These are phyloP conservation scores for Platanus orientalis DNA, from an alignment of 164 flowering plant species.

Conservation along the genomic window DNA sequence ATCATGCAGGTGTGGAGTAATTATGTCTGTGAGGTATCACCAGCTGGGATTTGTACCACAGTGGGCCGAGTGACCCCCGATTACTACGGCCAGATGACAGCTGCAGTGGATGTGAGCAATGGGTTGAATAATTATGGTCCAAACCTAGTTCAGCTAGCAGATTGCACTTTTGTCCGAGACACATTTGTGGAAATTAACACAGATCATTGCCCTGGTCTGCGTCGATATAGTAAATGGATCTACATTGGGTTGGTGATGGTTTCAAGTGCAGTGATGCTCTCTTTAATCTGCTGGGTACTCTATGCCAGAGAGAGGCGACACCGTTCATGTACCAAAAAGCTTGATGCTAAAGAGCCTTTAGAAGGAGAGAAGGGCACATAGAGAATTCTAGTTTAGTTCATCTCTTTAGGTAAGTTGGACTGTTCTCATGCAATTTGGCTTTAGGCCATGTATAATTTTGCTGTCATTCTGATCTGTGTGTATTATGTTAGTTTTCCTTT, in stretches of 20 bases:
- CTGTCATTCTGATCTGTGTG: too few species aligned
- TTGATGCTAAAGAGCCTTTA: background rate
- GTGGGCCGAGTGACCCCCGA: slow-evolving; percentile 68
- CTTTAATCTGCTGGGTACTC: slow-evolving; percentile 79
- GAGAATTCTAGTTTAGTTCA: background rate
- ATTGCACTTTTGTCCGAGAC: slow-evolving; percentile 71
- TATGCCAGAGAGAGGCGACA: slow-evolving; percentile 84
- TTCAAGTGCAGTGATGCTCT: slow-evolving; percentile 80
- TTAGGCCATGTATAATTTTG: background rate
- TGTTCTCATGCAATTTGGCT: background rate
- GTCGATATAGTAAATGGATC: slow-evolving; percentile 46
- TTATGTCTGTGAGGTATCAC: slow-evolving; percentile 38
- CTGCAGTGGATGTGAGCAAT: slow-evolving; percentile 64
- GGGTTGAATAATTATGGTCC: slow-evolving; percentile 63
- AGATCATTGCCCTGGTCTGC: slow-evolving; percentile 58
- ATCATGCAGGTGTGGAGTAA: slow-evolving; percentile 29
- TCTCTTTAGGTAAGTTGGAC: background rate
- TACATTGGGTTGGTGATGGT: slow-evolving; percentile 70
- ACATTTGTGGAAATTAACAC: slow-evolving; percentile 43
- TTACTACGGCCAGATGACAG: slow-evolving; percentile 47
- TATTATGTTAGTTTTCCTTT: background rate
- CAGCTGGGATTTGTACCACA: slow-evolving; percentile 38
- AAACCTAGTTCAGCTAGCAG: slow-evolving; percentile 53
- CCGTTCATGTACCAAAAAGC: slow-evolving; percentile 52
- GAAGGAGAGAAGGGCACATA: too few species aligned